A percentile compares a stretch with the other conserved stretches of the same genome.
These are phyloP conservation scores for Podochytrium sp. DNA, from an alignment of 192 early-diverging fungal genomes.

Conservation along the genomic window DNA sequence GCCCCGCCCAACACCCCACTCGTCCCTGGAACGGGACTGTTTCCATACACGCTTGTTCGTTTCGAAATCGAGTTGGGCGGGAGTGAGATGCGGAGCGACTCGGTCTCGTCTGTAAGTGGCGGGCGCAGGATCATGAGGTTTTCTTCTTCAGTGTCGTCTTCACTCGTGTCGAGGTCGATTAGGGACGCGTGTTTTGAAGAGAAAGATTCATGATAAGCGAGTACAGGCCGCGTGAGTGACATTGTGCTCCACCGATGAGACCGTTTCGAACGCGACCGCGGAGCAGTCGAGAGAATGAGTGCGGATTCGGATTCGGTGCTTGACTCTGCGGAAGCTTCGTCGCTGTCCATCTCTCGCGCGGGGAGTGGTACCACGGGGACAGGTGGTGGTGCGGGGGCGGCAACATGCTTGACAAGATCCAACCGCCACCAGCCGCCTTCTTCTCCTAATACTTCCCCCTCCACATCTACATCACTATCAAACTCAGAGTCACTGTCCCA, in stretches of 20 bases:
- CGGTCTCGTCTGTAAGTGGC: no score
- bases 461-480: conserved; percentile 55
- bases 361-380: background rate
- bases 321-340: background rate
- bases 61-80: no score
- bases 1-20: no score
- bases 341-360: background rate
- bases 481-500: conserved; percentile 57
- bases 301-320: background rate
- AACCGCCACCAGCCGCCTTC: conserved; percentile 23
- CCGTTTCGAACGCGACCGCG: background rate
- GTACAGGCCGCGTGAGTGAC: conserved; percentile 27
- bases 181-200: background rate
- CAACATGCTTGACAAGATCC: background rate
- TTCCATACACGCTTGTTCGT: background rate
- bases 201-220: conserved; percentile 26
- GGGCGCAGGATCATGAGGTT: no score
- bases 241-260: conserved; percentile 30
- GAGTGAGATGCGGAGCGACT: no score
- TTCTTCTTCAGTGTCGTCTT: conserved; percentile 32
- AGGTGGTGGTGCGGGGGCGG: background rate
- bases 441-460: conserved; percentile 28
- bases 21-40: background rate
- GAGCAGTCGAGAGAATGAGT: background rate
- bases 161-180: background rate